These are phyloP conservation scores for Soucietia sequanensis DNA, from an alignment of 805 yeast species.

Conservation along the genomic window DNA sequence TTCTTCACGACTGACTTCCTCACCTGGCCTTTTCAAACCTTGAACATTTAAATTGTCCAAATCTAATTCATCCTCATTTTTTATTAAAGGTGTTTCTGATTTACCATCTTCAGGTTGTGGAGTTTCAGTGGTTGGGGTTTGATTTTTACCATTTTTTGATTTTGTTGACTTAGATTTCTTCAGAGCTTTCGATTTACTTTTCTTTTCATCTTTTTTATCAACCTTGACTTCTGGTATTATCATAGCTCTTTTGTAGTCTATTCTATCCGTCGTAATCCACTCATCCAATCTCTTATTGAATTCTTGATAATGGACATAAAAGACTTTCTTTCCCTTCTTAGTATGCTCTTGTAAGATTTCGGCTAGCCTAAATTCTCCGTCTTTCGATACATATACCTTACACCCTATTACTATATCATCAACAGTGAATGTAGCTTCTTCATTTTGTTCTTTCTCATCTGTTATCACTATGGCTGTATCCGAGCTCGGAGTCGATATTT, in stretches of 20 bases:
- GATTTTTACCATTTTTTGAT: constrained; percentile 12
- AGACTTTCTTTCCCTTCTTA: constrained; percentile 73
- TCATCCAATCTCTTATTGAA: constrained; percentile 96
- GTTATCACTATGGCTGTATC: constrained; percentile 12
- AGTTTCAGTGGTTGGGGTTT: constrained; percentile 14
- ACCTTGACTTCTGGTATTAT: constrained; percentile 64
- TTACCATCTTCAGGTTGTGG: constrained; percentile 28
- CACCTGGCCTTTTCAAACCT: constrained; percentile 64
- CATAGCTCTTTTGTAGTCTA: constrained; percentile 70
- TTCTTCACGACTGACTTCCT: constrained; percentile 80
- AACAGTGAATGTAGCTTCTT: constrained; percentile 18
- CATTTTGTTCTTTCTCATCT: constrained; percentile 2
- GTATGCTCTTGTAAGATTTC: constrained; percentile 78
- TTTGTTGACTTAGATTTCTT: constrained; percentile 22
- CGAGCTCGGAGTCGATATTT: constrained; percentile 8
- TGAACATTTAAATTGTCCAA: constrained; percentile 83
- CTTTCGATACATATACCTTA: constrained; percentile 79
- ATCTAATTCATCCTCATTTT: constrained; percentile 70
- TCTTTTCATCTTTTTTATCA: constrained; percentile 45
- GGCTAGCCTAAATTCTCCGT: constrained; percentile 75
- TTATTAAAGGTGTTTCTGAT: constrained; percentile 17
- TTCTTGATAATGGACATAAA: constrained; percentile 91
- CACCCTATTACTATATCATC: constrained; percentile 72
- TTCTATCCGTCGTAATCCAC: constrained; percentile 76
- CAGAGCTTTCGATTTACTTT: constrained; percentile 24